Conservation (phyloP, 129 eudicot genomes). For the Artemisia argyi region DNA sequence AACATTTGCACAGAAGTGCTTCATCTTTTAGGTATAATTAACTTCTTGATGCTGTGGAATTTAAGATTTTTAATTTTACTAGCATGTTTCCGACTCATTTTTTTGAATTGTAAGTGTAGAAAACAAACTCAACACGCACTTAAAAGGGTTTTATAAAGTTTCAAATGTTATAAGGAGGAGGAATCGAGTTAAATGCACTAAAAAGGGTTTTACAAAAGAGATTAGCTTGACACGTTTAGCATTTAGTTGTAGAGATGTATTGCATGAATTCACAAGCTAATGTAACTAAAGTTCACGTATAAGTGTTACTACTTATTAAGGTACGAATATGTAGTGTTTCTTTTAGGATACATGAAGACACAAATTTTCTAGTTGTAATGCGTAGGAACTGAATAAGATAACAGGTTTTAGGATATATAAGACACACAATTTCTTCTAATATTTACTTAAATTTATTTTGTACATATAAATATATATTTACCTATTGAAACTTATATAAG, state of each 20-base stretch:
- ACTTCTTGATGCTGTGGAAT: neutral
- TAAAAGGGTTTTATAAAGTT: neutral
- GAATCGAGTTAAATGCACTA: neutral
- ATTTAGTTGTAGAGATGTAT: neutral
- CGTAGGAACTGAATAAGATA: too few species aligned
- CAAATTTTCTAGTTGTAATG: neutral
- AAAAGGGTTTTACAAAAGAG: neutral
- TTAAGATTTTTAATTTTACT: constrained; percentile 6
- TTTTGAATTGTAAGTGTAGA: neutral
- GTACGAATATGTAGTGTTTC: neutral
- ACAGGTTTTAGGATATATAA: too few species aligned
- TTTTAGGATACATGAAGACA: neutral
- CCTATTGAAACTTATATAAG: too few species aligned
- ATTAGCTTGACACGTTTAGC: neutral
- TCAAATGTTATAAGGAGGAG: neutral
- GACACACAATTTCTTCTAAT: too few species aligned
- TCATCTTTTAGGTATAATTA: neutral
- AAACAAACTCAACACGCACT: neutral
- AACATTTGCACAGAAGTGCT: neutral
- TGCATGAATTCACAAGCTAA: neutral
- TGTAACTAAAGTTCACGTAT: neutral
- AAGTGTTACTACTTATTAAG: neutral
- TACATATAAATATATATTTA: too few species aligned
- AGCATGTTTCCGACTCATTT: neutral
- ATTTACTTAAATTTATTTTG: too few species aligned